These are phyloP conservation scores for Claviceps capensis DNA, from an alignment of 2,329 filamentous ascomycete genomes.

Conservation along the genomic window DNA sequence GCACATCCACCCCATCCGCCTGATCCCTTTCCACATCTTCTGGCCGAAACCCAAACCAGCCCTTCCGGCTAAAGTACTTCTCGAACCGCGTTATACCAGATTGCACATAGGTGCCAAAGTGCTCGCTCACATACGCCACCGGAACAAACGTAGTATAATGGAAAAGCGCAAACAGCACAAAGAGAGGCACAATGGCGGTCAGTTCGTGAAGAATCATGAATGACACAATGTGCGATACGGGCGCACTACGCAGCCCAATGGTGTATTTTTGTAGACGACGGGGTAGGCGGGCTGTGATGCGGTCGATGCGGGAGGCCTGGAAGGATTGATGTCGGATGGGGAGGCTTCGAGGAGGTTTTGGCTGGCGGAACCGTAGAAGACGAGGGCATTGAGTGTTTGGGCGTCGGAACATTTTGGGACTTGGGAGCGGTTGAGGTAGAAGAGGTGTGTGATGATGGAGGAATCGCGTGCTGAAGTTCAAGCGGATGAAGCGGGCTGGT, in stretches of 20 bases:
- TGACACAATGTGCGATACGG: constrained; percentile 67
- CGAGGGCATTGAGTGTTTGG: constrained; percentile 11
- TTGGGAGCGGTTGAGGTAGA: neutral
- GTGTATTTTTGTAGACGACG: constrained; percentile 56
- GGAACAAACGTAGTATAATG: constrained; percentile 70
- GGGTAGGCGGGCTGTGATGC: constrained; percentile 44
- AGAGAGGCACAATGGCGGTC: constrained; percentile 69
- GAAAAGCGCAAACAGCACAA: constrained; percentile 63
- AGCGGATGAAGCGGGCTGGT: neutral
- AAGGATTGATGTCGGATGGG: constrained; percentile 14
- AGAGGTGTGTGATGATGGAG: neutral
- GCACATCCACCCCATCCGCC: constrained; percentile 14
- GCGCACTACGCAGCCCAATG: constrained; percentile 56
- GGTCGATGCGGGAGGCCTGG: constrained; percentile 24
- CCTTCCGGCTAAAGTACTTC: constrained; percentile 61
- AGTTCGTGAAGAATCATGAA: constrained; percentile 88
- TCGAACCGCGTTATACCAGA: constrained; percentile 63
- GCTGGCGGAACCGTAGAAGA: constrained; percentile 7
- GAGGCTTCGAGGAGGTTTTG: constrained; percentile 4
- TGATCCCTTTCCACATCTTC: constrained; percentile 11
- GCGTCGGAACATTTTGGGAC: constrained; percentile 14
- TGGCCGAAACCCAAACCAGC: constrained; percentile 58
- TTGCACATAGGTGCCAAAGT: constrained; percentile 37
- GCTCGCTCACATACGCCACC: constrained; percentile 32
- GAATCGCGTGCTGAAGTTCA: neutral